Conservation (phyloP, 495 filamentous ascomycete species). For the Bryoglossum gracile region DNA sequence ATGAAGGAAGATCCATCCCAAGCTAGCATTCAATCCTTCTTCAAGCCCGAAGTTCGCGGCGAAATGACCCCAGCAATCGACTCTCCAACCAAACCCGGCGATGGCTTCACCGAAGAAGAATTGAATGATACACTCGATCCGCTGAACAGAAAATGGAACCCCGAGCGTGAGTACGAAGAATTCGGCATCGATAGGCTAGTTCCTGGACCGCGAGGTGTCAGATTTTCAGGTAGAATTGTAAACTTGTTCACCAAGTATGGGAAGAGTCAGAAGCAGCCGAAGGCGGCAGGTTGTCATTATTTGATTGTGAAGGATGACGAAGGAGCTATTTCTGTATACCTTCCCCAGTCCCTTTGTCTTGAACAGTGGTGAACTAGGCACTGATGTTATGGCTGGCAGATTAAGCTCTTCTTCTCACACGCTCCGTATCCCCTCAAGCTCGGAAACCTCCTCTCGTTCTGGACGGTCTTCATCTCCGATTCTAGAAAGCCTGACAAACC, state of each 20-base stretch:
- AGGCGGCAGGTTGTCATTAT: slow-evolving; percentile 40
- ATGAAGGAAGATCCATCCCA: no score
- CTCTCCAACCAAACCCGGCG: slow-evolving; percentile 27
- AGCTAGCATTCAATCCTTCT: slow-evolving; percentile 50
- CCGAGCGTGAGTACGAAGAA: slow-evolving; percentile 44
- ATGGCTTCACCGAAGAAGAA: slow-evolving; percentile 47
- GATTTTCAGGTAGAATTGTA: slow-evolving; percentile 51
- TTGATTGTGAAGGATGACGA: slow-evolving; percentile 52
- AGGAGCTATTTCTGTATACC: slow-evolving; percentile 45
- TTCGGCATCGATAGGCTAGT: slow-evolving; percentile 42
- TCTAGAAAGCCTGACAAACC: slow-evolving; percentile 5
- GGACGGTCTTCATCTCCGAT: slow-evolving; percentile 34
- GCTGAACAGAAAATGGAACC: slow-evolving; percentile 42
- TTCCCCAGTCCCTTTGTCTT: background rate
- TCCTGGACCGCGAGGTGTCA: slow-evolving; percentile 43
- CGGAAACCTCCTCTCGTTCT: slow-evolving; percentile 36
- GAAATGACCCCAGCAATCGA: slow-evolving; percentile 16
- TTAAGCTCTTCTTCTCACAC: slow-evolving; percentile 35
- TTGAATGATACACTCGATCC: slow-evolving; percentile 34
- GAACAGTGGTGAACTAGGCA: background rate
- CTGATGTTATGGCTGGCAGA: slow-evolving; percentile 21
- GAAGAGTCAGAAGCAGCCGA: slow-evolving; percentile 21
- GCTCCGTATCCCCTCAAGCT: slow-evolving; percentile 30
- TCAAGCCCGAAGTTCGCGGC: slow-evolving; percentile 16
- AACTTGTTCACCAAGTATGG: slow-evolving; percentile 45